These are phyloP conservation scores for Fistulifera solaris DNA, from an alignment of 108 stramenopile genomes.

Conservation along the genomic window DNA sequence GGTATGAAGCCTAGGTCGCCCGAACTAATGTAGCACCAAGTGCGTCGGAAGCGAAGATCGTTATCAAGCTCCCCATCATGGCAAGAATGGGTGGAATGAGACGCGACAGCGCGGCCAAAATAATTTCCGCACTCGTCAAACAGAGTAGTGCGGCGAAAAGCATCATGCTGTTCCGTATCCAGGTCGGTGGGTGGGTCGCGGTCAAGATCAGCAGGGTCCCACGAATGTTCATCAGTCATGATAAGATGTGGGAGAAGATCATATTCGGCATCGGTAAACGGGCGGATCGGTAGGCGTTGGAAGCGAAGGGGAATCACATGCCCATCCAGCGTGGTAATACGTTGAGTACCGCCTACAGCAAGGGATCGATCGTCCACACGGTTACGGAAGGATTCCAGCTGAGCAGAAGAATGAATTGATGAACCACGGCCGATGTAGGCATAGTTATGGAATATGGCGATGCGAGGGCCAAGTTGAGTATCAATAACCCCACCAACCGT, in stretches of 20 bases:
- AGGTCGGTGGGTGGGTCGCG: not conserved
- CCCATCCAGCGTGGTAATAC: slow-evolving; percentile 16
- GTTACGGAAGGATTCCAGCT: not conserved
- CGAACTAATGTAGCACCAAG: too few relatives aligned
- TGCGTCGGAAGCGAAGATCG: too few relatives aligned
- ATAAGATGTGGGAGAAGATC: slow-evolving; percentile 10
- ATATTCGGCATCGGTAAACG: slow-evolving; percentile 1
- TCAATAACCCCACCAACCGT: slow-evolving; percentile 16
- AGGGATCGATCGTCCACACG: slow-evolving; percentile 9
- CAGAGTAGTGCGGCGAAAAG: too few relatives aligned
- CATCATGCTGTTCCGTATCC: not conserved
- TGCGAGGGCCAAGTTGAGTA: slow-evolving; percentile 3
- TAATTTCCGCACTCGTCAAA: too few relatives aligned
- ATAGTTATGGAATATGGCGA: slow-evolving; percentile 13
- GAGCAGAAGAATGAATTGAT: slow-evolving; percentile 14
- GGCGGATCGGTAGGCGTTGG: not conserved
- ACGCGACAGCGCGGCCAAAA: too few relatives aligned
- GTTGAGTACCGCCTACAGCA: slow-evolving; percentile 12
- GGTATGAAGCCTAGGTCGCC: too few relatives aligned
- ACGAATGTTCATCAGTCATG: slow-evolving; percentile 8
- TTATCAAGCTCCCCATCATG: too few relatives aligned
- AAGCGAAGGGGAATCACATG: slow-evolving; percentile 4
- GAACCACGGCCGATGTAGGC: not conserved
- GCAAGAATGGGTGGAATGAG: too few relatives aligned
- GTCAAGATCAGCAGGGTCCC: slow-evolving; percentile 18